Evolutionary conservation across 2,329 filamentous ascomycete genomes (phyloP), one percentile per base, ranked within the genome.

Genomic region (Dactylellina leptospora): DNA sequence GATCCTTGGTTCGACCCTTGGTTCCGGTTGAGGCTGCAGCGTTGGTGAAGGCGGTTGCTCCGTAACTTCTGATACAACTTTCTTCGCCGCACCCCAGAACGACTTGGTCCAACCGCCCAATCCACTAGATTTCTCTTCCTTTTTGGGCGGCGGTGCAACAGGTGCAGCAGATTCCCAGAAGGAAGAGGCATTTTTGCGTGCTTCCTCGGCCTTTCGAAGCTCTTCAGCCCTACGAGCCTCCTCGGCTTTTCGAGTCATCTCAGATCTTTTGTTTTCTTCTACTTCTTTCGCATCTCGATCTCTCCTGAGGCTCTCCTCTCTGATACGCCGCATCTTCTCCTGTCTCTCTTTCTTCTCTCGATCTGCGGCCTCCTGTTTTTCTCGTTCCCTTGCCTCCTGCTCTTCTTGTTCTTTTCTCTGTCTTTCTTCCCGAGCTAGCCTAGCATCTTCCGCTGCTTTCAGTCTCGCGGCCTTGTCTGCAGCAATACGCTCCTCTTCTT

Each of bases 51-150:
- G 68, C 18, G 59, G 68, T 20, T 25, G 38, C 22, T 72, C 59
- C 23, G 54, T 42, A 40, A 51, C 58, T 3, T 64, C 60, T 2
- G 30, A 22, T 25, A 61, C 58, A 25, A 36, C 59, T 50, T 72
- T 72, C 59, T 64, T 72, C 28, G 66, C 51, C 6, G 33, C 66
- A 25, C 68, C 68, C 68, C 68, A 72, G 47, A 72, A 40, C 6
- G 66, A 64, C 59, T 51, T 58, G 3, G 8, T n/a, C 61, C 51
- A 56, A 45, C 40, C 66, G 30, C 66, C 68, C 23, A 72, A 22
- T 13, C 66, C 66, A 27, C 30, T n/a, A 25, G 68, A 54, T 20
- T 72, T 72, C 22, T 64, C 68, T 44, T 64, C 59, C 30, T 64
- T 72, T 59, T 64, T 71, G 20, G 45, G 45, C 25, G 42, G n/a